Evolutionary conservation across 352 stramenopile species (phyloP).

Genomic region (Pythium insidiosum): DNA sequence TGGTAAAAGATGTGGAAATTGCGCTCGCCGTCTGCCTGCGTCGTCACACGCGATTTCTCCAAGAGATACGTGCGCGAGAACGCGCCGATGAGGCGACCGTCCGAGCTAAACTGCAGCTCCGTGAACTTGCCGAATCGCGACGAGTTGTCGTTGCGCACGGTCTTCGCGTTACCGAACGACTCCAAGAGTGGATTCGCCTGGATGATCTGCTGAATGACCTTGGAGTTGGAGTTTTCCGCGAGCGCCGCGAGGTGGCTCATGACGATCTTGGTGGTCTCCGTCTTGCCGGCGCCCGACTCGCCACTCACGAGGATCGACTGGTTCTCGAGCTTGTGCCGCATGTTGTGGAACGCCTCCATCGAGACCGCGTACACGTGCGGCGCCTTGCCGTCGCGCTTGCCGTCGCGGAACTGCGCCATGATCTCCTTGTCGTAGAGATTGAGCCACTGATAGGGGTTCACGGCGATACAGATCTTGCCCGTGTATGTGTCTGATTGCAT

Average conservation of each 20-base stretch:
- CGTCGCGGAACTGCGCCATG: slow-evolving; percentile 73
- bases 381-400: slow-evolving; percentile 58
- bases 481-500: slow-evolving; percentile 83
- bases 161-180: slow-evolving; percentile 85
- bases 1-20: slow-evolving; percentile 96
- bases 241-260: slow-evolving; percentile 90
- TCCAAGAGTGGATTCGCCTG: slow-evolving; percentile 87
- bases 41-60: slow-evolving; percentile 89
- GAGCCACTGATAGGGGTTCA: slow-evolving; percentile 86
- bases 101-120: slow-evolving; percentile 70
- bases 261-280: slow-evolving; percentile 95
- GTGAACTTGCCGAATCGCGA: slow-evolving; percentile 86
- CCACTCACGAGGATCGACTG: slow-evolving; percentile 94
- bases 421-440: slow-evolving; percentile 66
- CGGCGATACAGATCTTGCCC: slow-evolving; percentile 82
- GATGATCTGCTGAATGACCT: slow-evolving; percentile 94
- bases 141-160: slow-evolving; percentile 82
- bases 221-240: slow-evolving; percentile 69
- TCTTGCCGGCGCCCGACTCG: slow-evolving; percentile 95
- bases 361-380: slow-evolving; percentile 84
- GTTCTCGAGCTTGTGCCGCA: slow-evolving; percentile 69
- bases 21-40: slow-evolving; percentile 75
- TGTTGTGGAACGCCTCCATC: slow-evolving; percentile 82
- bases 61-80: slow-evolving; percentile 87
- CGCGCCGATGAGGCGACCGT: slow-evolving; percentile 70